phyloP scores from a whole-genome alignment of 805 yeast species.

The Dipodascus albidus region DNA sequence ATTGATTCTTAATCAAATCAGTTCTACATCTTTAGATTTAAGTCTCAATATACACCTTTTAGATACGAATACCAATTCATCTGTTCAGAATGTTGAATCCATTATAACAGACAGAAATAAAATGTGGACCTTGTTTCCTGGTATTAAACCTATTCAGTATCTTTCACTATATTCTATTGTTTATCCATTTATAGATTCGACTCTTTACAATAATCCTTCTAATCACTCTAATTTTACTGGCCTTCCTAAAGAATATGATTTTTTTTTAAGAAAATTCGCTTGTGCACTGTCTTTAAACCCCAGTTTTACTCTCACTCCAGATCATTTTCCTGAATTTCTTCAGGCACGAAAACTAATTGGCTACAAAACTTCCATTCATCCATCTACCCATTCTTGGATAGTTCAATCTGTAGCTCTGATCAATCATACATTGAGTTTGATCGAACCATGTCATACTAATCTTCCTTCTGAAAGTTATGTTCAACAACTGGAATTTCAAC shows the following conservation, averaged over 20 bases:
- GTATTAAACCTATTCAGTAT: background rate
- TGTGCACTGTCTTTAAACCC: background rate
- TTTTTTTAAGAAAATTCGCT: background rate
- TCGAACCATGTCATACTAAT: background rate
- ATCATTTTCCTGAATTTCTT: background rate
- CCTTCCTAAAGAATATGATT: too few species aligned
- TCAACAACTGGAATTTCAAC: background rate
- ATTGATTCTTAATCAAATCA: background rate
- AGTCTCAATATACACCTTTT: background rate
- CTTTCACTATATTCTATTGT: background rate
- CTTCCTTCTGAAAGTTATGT: background rate
- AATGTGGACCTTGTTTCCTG: background rate
- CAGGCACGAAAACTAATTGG: background rate
- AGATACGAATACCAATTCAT: background rate
- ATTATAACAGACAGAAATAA: background rate
- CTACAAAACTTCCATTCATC: background rate
- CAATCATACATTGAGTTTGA: background rate
- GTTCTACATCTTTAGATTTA: background rate
- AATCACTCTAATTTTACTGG: background rate
- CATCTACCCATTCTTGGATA: background rate
- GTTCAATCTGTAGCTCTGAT: background rate
- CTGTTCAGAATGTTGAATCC: background rate
- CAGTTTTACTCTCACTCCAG: background rate
- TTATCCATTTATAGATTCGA: background rate
- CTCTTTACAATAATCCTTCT: background rate